phyloP scores from a whole-genome alignment of 75 land plant species.

The Pinus tabuliformis region DNA sequence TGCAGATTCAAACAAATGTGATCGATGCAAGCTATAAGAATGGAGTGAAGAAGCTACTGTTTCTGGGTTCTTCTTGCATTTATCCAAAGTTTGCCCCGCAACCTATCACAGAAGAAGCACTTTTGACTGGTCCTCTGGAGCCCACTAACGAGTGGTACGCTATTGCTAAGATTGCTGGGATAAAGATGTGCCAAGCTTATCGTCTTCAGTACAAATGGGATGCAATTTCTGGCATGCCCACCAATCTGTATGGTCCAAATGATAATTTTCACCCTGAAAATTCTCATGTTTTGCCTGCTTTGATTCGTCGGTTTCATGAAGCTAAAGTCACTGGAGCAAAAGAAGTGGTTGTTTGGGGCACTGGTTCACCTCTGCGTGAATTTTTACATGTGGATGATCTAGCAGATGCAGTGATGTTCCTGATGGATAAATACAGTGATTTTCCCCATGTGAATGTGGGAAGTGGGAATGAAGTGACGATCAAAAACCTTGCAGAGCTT shows the following conservation, averaged over 20 bases:
- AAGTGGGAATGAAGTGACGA: conserved; percentile 92
- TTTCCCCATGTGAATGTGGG: conserved; percentile 90
- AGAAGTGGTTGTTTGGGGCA: conserved; percentile 98
- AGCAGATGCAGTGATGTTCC: conserved; percentile 80
- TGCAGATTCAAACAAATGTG: conserved; percentile 96
- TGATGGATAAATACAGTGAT: conserved; percentile 83
- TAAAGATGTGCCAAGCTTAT: conserved; percentile 97
- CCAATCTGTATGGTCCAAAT: conserved; percentile 93
- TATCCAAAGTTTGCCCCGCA: conserved; percentile 97
- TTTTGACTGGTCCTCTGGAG: conserved; percentile 86
- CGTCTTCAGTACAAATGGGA: conserved; percentile 73
- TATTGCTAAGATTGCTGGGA: conserved; percentile 94
- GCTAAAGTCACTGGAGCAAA: conserved; percentile 67
- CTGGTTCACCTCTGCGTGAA: conserved; percentile 88
- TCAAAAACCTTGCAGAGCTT: conserved; percentile 92
- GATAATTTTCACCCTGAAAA: conserved; percentile 99
- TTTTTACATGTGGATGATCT: conserved; percentile 96
- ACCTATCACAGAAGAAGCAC: conserved; percentile 80
- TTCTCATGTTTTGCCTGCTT: conserved; percentile 91
- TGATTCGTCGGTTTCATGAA: conserved; percentile 91
- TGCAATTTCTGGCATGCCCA: conserved; percentile 97
- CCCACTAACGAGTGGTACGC: conserved; percentile 99
- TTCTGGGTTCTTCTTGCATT: conserved; percentile 97
- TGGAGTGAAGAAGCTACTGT: conserved; percentile 80
- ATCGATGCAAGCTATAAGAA: conserved; percentile 73